Conservation (phyloP, 441 rosid genomes). For the Pelargonium myrrhifolium region DNA sequence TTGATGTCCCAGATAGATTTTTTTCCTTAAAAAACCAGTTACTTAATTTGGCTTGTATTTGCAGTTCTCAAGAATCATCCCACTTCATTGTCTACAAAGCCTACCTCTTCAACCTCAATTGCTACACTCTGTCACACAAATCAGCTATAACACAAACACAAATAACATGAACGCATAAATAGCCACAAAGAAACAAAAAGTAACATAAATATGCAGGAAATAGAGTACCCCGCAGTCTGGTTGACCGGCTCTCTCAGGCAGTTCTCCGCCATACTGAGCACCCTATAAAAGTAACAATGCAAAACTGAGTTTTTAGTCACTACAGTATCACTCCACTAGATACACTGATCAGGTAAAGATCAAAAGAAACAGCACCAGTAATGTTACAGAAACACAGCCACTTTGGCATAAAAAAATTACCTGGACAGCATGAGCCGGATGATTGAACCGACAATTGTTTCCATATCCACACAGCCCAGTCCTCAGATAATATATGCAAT, state of each 20-base stretch:
- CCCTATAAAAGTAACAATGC: conserved; percentile 28
- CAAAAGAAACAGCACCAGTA: neutral
- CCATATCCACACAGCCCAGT: conserved; percentile 82
- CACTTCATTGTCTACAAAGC: no score
- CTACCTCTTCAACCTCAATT: no score
- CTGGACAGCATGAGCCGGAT: conserved; percentile 53
- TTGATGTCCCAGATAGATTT: neutral
- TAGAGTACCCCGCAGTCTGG: conserved; percentile 63
- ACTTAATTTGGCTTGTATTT: neutral
- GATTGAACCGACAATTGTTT: conserved; percentile 67
- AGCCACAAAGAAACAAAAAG: neutral
- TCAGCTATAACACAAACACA: neutral
- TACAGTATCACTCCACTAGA: neutral
- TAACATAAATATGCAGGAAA: neutral
- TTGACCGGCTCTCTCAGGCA: conserved; percentile 61
- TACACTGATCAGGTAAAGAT: neutral
- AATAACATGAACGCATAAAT: neutral
- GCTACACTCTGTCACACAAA: neutral
- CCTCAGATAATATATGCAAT: conserved; percentile 64
- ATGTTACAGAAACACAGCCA: neutral
- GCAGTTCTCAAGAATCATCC: neutral
- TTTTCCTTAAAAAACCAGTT: neutral
- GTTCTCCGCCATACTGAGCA: conserved; percentile 42
- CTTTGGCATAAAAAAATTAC: conserved; percentile 17
- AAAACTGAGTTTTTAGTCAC: neutral